Conservation (phyloP, 2,329 filamentous ascomycete genomes). For the Didymosphaeria variabile region DNA sequence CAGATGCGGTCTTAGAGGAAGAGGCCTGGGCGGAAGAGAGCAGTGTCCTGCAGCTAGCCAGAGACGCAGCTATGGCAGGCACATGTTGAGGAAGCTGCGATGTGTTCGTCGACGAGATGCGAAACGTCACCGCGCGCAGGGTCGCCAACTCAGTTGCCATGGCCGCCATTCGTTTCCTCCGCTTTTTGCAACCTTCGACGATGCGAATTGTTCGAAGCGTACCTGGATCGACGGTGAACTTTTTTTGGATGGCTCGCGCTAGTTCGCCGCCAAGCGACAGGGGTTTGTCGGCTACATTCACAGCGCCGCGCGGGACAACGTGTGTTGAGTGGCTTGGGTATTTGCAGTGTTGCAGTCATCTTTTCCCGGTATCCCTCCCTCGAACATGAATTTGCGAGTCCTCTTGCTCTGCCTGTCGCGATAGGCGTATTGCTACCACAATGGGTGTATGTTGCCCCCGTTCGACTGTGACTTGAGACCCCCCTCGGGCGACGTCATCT, state of each 20-base stretch:
- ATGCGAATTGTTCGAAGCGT: constrained; percentile 8
- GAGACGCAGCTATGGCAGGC: constrained; percentile 69
- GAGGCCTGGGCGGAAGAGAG: constrained; percentile 69
- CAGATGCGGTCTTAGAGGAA: constrained; percentile 69
- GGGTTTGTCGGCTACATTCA: constrained; percentile 30
- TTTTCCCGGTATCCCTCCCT: constrained; percentile 29
- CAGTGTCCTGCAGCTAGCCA: constrained; percentile 64
- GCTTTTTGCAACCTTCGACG: background rate
- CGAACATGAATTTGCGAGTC: constrained; percentile 42
- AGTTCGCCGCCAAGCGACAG: constrained; percentile 34
- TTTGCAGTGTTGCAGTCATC: constrained; percentile 30
- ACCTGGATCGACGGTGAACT: background rate
- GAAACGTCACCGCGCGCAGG: constrained; percentile 65
- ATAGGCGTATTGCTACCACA: constrained; percentile 40
- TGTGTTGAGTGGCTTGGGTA: constrained; percentile 27
- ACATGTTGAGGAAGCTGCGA: constrained; percentile 77
- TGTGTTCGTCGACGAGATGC: constrained; percentile 75
- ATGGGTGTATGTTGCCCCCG: constrained; percentile 46
- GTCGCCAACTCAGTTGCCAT: constrained; percentile 39
- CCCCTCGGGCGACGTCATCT: constrained; percentile 43
- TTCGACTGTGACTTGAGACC: constrained; percentile 5
- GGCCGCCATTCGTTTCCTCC: constrained; percentile 33
- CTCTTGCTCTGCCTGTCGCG: constrained; percentile 33
- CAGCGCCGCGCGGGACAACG: constrained; percentile 21
- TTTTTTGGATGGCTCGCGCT: constrained; percentile 14